Percentiles rank a stretch among this genome's conserved stretches.
phyloP scores from a whole-genome alignment of 208 protist genomes.

The Crithidia expoeki region DNA sequence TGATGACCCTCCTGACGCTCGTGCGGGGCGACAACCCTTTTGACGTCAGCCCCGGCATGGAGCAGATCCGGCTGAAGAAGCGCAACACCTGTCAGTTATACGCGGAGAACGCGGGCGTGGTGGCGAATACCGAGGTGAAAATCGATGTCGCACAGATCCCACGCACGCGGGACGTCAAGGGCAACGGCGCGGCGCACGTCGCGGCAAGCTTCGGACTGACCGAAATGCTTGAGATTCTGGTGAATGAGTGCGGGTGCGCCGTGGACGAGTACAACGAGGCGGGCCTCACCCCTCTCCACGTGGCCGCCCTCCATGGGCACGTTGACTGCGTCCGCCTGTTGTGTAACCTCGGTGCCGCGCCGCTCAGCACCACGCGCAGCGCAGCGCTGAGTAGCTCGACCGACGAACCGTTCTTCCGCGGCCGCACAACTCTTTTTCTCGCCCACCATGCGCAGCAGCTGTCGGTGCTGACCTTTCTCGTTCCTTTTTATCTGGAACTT shows the following conservation, averaged over 20 bases:
- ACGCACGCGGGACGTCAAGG: slow-evolving; percentile 27
- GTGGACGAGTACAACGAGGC: slow-evolving; percentile 42
- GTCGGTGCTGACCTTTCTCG: slow-evolving; percentile 20
- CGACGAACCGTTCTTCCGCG: slow-evolving; percentile 9
- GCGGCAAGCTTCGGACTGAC: slow-evolving; percentile 42
- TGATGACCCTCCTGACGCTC: slow-evolving; percentile 46
- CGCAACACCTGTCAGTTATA: slow-evolving; percentile 16
- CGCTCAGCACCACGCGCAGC: slow-evolving; percentile 22
- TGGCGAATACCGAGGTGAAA: slow-evolving; percentile 30
- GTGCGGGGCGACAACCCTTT: slow-evolving; percentile 64
- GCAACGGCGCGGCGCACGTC: slow-evolving; percentile 59
- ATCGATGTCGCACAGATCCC: slow-evolving; percentile 36
- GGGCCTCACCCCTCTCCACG: slow-evolving; percentile 54
- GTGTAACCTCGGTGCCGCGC: slow-evolving; percentile 31
- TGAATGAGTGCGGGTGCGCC: slow-evolving; percentile 42
- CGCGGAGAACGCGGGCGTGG: slow-evolving; percentile 43
- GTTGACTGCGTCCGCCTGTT: slow-evolving; percentile 41
- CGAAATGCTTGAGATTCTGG: slow-evolving; percentile 31
- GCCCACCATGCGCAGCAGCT: slow-evolving; percentile 49
- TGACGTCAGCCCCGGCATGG: slow-evolving; percentile 64
- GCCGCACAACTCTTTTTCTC: slow-evolving; percentile 50
- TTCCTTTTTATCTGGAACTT: slow-evolving; percentile 10
- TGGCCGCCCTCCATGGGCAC: slow-evolving; percentile 47
- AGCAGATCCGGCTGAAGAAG: slow-evolving; percentile 47
- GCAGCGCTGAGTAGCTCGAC: background rate